Base-by-base conservation (phyloP, 805 yeast genomes). In the Maudiozyma pseudohumilis region DNA sequence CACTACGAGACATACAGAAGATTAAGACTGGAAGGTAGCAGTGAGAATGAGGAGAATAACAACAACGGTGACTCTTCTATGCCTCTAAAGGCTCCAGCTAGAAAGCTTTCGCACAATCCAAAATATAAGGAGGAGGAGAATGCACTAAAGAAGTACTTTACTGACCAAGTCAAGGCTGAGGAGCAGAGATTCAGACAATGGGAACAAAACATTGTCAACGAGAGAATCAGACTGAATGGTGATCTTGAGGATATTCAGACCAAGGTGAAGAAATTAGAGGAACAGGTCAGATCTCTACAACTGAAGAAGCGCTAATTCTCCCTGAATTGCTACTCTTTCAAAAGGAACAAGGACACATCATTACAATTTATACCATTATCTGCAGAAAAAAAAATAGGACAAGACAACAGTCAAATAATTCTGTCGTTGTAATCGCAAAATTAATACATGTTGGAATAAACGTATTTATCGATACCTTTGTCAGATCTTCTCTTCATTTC, bases 181-280 rank as follows among this genome's bases (percentile, higher is more conserved):
- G 98, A 92, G 56, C 94, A 86, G 55, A 75, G 98, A 58, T 92
- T 92, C 64, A 84, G 94, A 69, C 95, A 89, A 69, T 92, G 99
- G 98, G 96, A 88, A 66, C 84, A 87, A 52, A 89, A 92, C 59
- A 85, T 92, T 50, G 92, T 87, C 49, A 86, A 85, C 50, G 96
- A 92, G 67, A 82, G 95, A 66, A 84, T 87, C 63, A 76, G 95
- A 61, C 72, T 92, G 59, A 92, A 92, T 65, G 82, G 81, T 62
- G 98, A 92, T 63, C 72, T 92, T 53, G 96, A 89, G 53, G 86
- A 82, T 50, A 75, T 88, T 64, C 95, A 87, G 61, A 63, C 72
- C 41, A 79, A 81, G 59, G 75, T 80, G 53, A 81, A 80, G 59
- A 63, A 72, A 38, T 66, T 83, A 55, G 92, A 83, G 55, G 87